These are phyloP conservation scores for Aspergillus thermomutatus DNA, from an alignment of 2,329 filamentous ascomycete genomes.

Conservation along the genomic window DNA sequence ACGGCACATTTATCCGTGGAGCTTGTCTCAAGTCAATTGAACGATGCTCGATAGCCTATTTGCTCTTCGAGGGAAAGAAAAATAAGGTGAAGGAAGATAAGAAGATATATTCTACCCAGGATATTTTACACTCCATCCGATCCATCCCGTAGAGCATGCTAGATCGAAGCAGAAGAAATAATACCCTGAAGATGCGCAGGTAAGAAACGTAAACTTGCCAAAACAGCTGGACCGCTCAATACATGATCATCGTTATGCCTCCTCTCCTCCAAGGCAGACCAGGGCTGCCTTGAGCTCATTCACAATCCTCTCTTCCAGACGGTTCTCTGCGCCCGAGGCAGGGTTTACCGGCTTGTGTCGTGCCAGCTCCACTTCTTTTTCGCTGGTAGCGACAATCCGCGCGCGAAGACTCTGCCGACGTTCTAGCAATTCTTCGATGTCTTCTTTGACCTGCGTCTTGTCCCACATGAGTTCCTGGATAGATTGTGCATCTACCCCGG, in stretches of 20 bases:
- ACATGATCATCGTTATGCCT: conserved; percentile 25
- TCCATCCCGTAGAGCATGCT: not conserved
- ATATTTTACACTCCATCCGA: not conserved
- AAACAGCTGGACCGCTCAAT: conserved; percentile 5
- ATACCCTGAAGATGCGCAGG: conserved; percentile 1
- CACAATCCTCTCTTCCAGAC: conserved; percentile 73
- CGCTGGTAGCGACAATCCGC: conserved; percentile 68
- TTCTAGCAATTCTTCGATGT: conserved; percentile 76
- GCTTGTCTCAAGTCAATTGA: not conserved
- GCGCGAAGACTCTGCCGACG: conserved; percentile 67
- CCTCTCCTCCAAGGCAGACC: conserved; percentile 39
- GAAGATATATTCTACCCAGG: not conserved
- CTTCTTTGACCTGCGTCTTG: conserved; percentile 66
- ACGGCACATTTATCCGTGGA: not conserved
- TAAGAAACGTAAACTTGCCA: conserved; percentile 12
- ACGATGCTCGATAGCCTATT: too few relatives aligned
- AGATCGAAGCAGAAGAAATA: not conserved
- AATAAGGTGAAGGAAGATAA: not conserved
- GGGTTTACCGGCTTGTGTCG: conserved; percentile 41
- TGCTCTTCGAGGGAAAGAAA: not conserved
- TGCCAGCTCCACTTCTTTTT: conserved; percentile 65
- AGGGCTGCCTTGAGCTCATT: conserved; percentile 60
- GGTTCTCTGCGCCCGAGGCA: conserved; percentile 54
- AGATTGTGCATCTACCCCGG: conserved; percentile 56
- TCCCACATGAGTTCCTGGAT: conserved; percentile 77